phyloP scores from a whole-genome alignment of 805 yeast genomes.

The Komagataella phaffii region DNA sequence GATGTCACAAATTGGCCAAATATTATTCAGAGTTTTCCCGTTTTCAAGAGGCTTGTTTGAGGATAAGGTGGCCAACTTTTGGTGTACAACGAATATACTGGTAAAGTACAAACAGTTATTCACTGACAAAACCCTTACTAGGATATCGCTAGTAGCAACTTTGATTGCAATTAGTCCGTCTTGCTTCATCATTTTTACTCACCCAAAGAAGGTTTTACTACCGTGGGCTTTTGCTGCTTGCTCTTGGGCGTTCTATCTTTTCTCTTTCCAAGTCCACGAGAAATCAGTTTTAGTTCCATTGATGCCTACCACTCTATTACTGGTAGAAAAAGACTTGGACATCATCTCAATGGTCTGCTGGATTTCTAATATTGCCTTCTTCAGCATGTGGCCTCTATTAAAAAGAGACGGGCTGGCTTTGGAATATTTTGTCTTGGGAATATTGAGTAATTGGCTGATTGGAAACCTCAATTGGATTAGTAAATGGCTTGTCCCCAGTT shows the following conservation, averaged over 20 bases:
- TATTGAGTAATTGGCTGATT: slow-evolving; percentile 68
- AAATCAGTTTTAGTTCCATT: slow-evolving; percentile 82
- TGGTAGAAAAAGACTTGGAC: slow-evolving; percentile 39
- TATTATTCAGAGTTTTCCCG: slow-evolving; percentile 68
- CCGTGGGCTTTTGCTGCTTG: slow-evolving; percentile 73
- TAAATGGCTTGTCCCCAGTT: slow-evolving; percentile 25
- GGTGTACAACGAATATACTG: slow-evolving; percentile 86
- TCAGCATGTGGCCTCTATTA: slow-evolving; percentile 81
- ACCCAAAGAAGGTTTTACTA: slow-evolving; percentile 34
- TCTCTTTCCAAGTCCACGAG: slow-evolving; percentile 94
- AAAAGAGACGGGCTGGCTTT: slow-evolving; percentile 59
- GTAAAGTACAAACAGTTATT: slow-evolving; percentile 55
- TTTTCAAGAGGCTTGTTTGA: slow-evolving; percentile 90
- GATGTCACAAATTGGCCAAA: slow-evolving; percentile 38
- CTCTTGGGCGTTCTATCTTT: slow-evolving; percentile 78
- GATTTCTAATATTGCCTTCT: slow-evolving; percentile 75
- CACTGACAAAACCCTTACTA: slow-evolving; percentile 42
- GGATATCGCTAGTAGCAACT: slow-evolving; percentile 41
- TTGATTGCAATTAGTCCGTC: slow-evolving; percentile 41
- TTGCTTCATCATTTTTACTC: slow-evolving; percentile 31
- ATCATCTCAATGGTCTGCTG: slow-evolving; percentile 69
- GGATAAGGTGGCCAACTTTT: slow-evolving; percentile 92
- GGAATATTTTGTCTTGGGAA: slow-evolving; percentile 53
- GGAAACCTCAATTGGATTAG: slow-evolving; percentile 48
- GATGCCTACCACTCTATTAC: slow-evolving; percentile 65